phyloP scores from a whole-genome alignment of 225 moss, liverwort and hornwort species.

The Bryum argenteum region DNA sequence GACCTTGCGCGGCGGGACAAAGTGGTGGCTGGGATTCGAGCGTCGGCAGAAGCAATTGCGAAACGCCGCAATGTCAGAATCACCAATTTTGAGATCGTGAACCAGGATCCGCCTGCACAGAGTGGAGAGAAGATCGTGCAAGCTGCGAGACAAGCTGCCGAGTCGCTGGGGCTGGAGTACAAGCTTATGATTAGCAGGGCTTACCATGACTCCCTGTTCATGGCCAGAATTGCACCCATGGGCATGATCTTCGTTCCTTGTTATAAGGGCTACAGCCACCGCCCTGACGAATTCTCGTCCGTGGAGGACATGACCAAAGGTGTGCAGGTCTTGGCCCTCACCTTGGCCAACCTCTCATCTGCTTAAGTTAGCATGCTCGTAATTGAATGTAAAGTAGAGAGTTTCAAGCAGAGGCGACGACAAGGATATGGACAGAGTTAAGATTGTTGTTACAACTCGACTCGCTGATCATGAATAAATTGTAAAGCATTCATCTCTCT shows the following conservation, averaged over 20 bases:
- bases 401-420: conserved; percentile 1
- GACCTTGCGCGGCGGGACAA: conserved; percentile 71
- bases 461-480: conserved; percentile 1
- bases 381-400: neutral
- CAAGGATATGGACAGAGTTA: neutral
- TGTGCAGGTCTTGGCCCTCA: conserved; percentile 89
- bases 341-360: conserved; percentile 68
- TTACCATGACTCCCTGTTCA: conserved; percentile 93
- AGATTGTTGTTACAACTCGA: conserved; percentile 13
- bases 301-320: conserved; percentile 78
- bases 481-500: conserved; percentile 10
- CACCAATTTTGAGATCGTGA: conserved; percentile 76
- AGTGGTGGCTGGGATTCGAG: conserved; percentile 66
- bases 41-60: conserved; percentile 61
- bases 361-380: conserved; percentile 29
- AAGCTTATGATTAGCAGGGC: conserved; percentile 94
- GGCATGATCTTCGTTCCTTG: conserved; percentile 98
- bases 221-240: conserved; percentile 85
- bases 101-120: conserved; percentile 91
- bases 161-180: conserved; percentile 58
- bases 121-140: conserved; percentile 65
- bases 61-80: conserved; percentile 61
- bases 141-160: conserved; percentile 64
- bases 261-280: conserved; percentile 89
- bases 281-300: conserved; percentile 86